A percentile compares a stretch with the other conserved stretches of the same genome.
These are phyloP conservation scores for Macrophomina pseudophaseolina DNA, from an alignment of 2,329 filamentous ascomycete genomes.

Conservation along the genomic window DNA sequence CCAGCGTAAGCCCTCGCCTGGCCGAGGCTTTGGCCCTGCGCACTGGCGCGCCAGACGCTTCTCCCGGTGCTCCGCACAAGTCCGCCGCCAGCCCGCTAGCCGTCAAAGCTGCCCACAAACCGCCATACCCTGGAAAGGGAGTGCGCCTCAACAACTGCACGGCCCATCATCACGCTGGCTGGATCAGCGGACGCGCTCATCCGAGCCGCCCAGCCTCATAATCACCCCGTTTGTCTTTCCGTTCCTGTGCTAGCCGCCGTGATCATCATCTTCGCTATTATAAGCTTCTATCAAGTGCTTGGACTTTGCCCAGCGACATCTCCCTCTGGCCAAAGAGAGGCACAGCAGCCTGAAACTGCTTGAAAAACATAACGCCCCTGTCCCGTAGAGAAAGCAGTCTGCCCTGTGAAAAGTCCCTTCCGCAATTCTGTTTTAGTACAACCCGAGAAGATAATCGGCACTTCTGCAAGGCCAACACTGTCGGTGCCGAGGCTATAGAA, in stretches of 20 bases:
- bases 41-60: neutral
- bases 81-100: constrained; percentile 4
- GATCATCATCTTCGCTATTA: constrained; percentile 20
- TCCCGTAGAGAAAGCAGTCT: constrained; percentile 20
- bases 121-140: neutral
- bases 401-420: constrained; percentile 5
- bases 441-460: constrained; percentile 8
- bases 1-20: constrained; percentile 15
- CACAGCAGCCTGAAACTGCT: constrained; percentile 9
- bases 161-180: neutral
- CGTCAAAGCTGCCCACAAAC: constrained; percentile 13
- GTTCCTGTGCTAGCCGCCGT: constrained; percentile 1
- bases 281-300: constrained; percentile 24
- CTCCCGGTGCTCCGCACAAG: constrained; percentile 23
- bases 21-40: constrained; percentile 14
- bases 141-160: constrained; percentile 18
- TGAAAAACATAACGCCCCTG: constrained; percentile 22
- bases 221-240: neutral
- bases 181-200: constrained; percentile 26
- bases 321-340: neutral
- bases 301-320: constrained; percentile 5
- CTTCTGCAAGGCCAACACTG: neutral
- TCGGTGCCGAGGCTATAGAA: constrained; percentile 1
- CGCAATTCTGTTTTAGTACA: constrained; percentile 22
- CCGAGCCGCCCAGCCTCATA: constrained; percentile 19